Conservation (phyloP, 2,329 filamentous ascomycete species). For the Zymoseptoria crescenta region DNA sequence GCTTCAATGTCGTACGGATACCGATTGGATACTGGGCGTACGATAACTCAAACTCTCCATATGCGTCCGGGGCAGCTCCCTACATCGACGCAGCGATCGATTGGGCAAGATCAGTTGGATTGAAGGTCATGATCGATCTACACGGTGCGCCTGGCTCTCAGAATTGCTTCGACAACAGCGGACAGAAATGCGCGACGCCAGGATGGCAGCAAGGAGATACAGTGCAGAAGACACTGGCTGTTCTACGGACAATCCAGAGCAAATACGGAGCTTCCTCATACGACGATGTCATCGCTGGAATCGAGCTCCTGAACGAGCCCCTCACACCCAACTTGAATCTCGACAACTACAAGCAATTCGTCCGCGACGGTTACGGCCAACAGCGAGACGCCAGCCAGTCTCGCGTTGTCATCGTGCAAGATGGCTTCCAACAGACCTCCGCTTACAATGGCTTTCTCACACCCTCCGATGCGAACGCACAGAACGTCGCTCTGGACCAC, state of each 20-base stretch:
- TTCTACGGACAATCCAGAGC: constrained; percentile 50
- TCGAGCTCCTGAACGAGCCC: constrained; percentile 53
- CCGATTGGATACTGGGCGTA: constrained; percentile 56
- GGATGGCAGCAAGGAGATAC: constrained; percentile 43
- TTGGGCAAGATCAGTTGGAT: constrained; percentile 45
- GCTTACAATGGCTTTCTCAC: constrained; percentile 57
- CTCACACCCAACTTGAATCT: constrained; percentile 40
- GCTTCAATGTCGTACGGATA: constrained; percentile 53
- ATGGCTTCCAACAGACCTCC: constrained; percentile 47
- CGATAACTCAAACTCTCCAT: constrained; percentile 43
- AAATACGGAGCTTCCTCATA: constrained; percentile 49
- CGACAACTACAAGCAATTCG: constrained; percentile 45
- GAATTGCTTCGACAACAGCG: constrained; percentile 57
- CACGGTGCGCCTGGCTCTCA: constrained; percentile 50
- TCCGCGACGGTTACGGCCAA: constrained; percentile 46
- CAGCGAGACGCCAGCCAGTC: constrained; percentile 26
- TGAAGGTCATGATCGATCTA: constrained; percentile 53
- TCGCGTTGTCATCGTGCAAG: constrained; percentile 48
- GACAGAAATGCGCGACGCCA: constrained; percentile 37
- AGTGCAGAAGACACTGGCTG: constrained; percentile 44
- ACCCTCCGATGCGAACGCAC: constrained; percentile 41
- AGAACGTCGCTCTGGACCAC: constrained; percentile 56
- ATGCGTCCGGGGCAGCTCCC: constrained; percentile 43
- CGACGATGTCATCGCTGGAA: constrained; percentile 51
- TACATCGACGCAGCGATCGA: constrained; percentile 51